These are phyloP conservation scores for Fusarium newnesense DNA, from an alignment of 2,329 filamentous ascomycete genomes.

Conservation along the genomic window DNA sequence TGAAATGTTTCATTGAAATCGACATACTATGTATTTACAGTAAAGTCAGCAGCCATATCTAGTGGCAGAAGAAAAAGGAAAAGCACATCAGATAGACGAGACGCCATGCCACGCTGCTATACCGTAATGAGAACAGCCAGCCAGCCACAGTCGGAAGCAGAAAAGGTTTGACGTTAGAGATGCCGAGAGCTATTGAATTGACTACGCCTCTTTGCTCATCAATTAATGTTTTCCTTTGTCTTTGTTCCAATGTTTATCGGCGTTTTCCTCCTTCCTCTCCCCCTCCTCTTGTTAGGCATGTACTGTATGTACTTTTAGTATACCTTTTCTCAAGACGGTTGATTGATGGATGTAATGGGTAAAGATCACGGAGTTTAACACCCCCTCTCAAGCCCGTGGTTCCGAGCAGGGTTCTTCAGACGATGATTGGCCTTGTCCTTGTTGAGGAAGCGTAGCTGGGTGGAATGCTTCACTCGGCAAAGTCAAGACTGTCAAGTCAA, in stretches of 20 bases:
- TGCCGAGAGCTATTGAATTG: slow-evolving; percentile 18
- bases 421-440: slow-evolving; percentile 12
- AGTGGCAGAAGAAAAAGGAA: slow-evolving; percentile 1
- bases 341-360: slow-evolving; percentile 15
- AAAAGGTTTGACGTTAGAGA: slow-evolving; percentile 1
- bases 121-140: slow-evolving; percentile 27
- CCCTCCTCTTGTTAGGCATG: background rate
- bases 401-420: slow-evolving; percentile 17
- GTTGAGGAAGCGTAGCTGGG: background rate
- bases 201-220: slow-evolving; percentile 7
- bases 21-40: background rate
- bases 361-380: slow-evolving; percentile 6
- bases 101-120: slow-evolving; percentile 21
- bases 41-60: background rate
- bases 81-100: slow-evolving; percentile 21
- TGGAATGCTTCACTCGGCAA: slow-evolving; percentile 30
- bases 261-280: background rate
- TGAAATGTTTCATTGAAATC: background rate
- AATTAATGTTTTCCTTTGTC: background rate
- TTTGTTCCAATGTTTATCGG: background rate
- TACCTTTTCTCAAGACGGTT: background rate
- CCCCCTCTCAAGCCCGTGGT: slow-evolving; percentile 12
- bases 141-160: slow-evolving; percentile 33
- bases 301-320: background rate
- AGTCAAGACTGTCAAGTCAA: background rate